phyloP scores from a whole-genome alignment of 768 basidiomycete genomes.

The Cystobasidiopsis lactophilus region DNA sequence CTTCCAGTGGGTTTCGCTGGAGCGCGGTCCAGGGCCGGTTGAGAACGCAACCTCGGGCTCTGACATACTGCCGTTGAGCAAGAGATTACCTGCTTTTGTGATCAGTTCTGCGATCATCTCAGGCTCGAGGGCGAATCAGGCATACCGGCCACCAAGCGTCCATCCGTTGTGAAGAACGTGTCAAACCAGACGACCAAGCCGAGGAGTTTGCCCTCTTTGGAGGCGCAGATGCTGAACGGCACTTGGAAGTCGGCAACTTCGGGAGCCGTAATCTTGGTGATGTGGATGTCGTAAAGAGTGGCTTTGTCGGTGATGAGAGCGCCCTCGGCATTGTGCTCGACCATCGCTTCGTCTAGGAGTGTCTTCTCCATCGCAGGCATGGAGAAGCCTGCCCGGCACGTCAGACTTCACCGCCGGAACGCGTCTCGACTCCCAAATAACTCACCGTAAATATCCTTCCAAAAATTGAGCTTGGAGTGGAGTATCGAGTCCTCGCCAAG shows the following conservation, averaged over 20 bases:
- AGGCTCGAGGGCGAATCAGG: not conserved
- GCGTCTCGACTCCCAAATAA: not conserved
- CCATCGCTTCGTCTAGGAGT: conserved; percentile 56
- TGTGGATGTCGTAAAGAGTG: conserved; percentile 48
- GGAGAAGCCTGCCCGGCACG: conserved; percentile 65
- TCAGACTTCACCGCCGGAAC: too few relatives aligned
- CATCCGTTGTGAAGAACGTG: conserved; percentile 48
- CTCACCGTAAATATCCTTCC: conserved; percentile 75
- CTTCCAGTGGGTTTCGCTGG: conserved; percentile 79
- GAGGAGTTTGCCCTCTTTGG: conserved; percentile 35
- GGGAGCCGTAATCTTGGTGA: conserved; percentile 39
- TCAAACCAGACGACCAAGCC: conserved; percentile 85
- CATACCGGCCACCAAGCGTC: conserved; percentile 17
- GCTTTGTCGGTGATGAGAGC: conserved; percentile 36
- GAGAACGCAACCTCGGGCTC: conserved; percentile 38
- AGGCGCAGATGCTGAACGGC: conserved; percentile 48
- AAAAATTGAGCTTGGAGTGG: conserved; percentile 68
- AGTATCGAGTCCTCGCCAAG: conserved; percentile 52
- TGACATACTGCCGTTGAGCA: conserved; percentile 3
- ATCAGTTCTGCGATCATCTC: conserved; percentile 5
- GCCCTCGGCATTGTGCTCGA: conserved; percentile 52
- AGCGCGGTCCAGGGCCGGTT: conserved; percentile 53
- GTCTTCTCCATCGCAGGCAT: conserved; percentile 56
- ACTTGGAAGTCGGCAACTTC: conserved; percentile 55
- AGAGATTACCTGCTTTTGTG: not conserved